Percentiles rank a stretch among this genome's conserved stretches.
Conservation (phyloP, 2,329 filamentous ascomycete species). For the Colletotrichum eleusines region DNA sequence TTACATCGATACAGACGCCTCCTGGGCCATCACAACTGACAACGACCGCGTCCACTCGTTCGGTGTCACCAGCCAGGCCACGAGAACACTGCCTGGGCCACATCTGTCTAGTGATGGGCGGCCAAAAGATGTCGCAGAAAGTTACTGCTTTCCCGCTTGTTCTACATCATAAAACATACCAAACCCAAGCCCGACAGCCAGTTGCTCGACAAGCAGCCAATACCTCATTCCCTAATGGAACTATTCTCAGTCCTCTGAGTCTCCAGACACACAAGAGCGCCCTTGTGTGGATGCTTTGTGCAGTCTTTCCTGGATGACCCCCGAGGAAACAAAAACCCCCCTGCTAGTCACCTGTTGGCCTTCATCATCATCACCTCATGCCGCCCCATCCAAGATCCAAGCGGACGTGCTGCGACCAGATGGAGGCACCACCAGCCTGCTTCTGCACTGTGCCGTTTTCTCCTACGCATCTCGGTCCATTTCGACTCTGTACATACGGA, state of each 20-base stretch:
- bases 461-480: slow-evolving; percentile 7
- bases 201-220: not conserved
- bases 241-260: not conserved
- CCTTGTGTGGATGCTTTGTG: slow-evolving; percentile 21
- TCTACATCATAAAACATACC: not conserved
- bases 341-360: slow-evolving; percentile 17
- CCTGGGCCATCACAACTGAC: too few relatives aligned
- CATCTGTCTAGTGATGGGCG: not conserved
- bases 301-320: not conserved
- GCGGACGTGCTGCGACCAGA: slow-evolving; percentile 14
- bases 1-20: too few relatives aligned
- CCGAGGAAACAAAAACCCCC: slow-evolving; percentile 9
- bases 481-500: not conserved
- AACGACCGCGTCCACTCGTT: not conserved
- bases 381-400: slow-evolving; percentile 14
- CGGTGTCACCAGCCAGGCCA: not conserved
- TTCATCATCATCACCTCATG: slow-evolving; percentile 40
- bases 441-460: slow-evolving; percentile 8
- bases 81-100: not conserved
- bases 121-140: not conserved
- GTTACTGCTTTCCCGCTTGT: not conserved
- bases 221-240: not conserved
- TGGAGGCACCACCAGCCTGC: slow-evolving; percentile 19
- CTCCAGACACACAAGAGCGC: slow-evolving; percentile 1
- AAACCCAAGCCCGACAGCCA: not conserved